Base-by-base conservation (phyloP, 1,284 basidiomycete species). In the Lentinula novae-zelandiae region DNA sequence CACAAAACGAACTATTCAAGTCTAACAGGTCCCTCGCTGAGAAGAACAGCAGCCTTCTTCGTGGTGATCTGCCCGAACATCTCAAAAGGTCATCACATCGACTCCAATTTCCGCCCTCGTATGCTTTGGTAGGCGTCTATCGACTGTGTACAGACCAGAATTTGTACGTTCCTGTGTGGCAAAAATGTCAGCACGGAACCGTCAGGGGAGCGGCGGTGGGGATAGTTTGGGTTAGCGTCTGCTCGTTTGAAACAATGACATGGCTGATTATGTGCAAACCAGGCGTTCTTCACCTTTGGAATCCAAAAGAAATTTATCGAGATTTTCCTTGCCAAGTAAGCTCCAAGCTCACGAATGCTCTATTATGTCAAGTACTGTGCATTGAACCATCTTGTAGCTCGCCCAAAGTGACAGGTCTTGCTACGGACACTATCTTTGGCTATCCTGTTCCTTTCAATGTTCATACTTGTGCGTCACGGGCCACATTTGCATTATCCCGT, bases 51-150 rank as follows among this genome's bases (percentile, higher is more conserved):
- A 44, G 13, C 13, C 31, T 56, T n/a, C 39, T 56, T 10, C 54
- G 39, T 5, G 39, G 42, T n/a, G 54, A 56, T 17, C 67, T 83
- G 1, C 86, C 84, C 0, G 67, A 70, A 5, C 67, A 73, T 39
- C 79, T 89, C 22, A 73, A 75, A 38, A 73, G 81, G 15, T 83
- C 86, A 0, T 77, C 77, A 0, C 69, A 80, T 15, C 81, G 91
- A 46, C 78, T 93, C 51, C 75, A 82, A 34, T 89, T 91, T 66
- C 82, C 90, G 0, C 89, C 90, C 0, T 85, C 84, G 2, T 93
- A 93, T 67, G 83, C 86, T 39, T 69, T 90, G 1, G 89, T 93
- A 0, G 91, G 91, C 1, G 80, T 83, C 22, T 92, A 92, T 70
- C 74, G 90, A 49, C 75, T 93, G 0, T 79, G 84, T 67, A 89